Evolutionary conservation across 2,329 filamentous ascomycete genomes (phyloP), one percentile per base, ranked within the genome.

Genomic region (Epichloe gansuensis): DNA sequence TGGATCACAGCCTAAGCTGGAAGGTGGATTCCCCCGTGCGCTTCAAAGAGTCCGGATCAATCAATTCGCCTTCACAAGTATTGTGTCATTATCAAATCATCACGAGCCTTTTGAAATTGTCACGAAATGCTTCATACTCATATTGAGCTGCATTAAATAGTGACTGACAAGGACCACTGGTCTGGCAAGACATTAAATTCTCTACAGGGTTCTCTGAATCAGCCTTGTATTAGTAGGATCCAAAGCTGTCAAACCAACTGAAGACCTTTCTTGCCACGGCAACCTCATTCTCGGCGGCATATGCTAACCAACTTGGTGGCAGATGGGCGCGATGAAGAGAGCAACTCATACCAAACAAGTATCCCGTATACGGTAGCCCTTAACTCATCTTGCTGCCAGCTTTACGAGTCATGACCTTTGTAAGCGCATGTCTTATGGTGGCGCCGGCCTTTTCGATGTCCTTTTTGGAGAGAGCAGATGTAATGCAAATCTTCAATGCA

Each of bases 391-490:
- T 70, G 57, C 54, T 65, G 62, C 72, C 80, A 31, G 73, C 68
- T 66, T 81, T 83, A 55, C 78, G 74, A 21, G 78, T 81, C 76
- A 98, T 82, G 55, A 97, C 82, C 71, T 95, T 96, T 49, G 90
- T 95, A 58, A 97, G 87, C 13, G 93, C 91, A 70, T 96, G 90
- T 54, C 91, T 78, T 59, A 98, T 90, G 9, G 80, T 83, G 7
- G 84, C 82, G 13, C 90, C 93, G 0, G 93, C 89, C 74, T 94
- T 95, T 71, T 98, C 94, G 51, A 90, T 86, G 67, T 98, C 93
- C 72, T 95, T 96, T 74, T 87, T 94, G 25, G 87, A 86, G 56
- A 98, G 72, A 1, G 87, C 93, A 5, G 81, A 87, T 0, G 90
- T 95, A 51, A 96, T 75, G 64, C 91, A 97, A 12, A 97, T 80